A percentile compares a stretch with the other conserved stretches of the same genome.
Evolutionary conservation across 2,329 filamentous ascomycete genomes (phyloP).

Genomic region (Aureobasidium musti): DNA sequence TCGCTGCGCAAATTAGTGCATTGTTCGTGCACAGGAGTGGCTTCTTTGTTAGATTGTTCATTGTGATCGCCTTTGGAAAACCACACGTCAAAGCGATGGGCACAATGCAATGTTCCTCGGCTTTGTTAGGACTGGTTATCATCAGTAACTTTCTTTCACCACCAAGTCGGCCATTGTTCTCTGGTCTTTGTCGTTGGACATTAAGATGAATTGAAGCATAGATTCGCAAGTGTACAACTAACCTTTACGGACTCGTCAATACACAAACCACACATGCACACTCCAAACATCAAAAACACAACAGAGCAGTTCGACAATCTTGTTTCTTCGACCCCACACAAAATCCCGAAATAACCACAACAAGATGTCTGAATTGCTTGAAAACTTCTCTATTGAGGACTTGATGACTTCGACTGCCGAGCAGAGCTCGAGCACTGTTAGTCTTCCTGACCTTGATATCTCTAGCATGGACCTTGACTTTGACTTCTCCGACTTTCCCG

Average conservation of each 20-base stretch:
- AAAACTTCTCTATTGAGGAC: constrained; percentile 3
- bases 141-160: not conserved
- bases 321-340: not conserved
- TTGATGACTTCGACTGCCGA: constrained; percentile 8
- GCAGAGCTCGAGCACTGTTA: constrained; percentile 2
- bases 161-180: not conserved
- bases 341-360: not conserved
- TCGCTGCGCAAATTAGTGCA: too few species aligned
- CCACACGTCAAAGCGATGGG: not conserved
- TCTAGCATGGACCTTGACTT: not conserved
- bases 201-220: too few species aligned
- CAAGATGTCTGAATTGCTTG: constrained; percentile 20
- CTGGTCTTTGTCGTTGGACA: not conserved
- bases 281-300: not conserved
- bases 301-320: constrained; percentile 1
- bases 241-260: not conserved
- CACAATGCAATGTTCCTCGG: not conserved
- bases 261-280: not conserved
- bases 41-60: not conserved
- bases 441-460: constrained; percentile 3
- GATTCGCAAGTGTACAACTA: not conserved
- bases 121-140: not conserved
- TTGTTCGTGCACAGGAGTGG: too few species aligned
- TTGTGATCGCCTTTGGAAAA: not conserved
- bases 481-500: not conserved